Conservation (phyloP, 1,284 basidiomycete genomes). For the Sporisorium iseilematis-ciliati region DNA sequence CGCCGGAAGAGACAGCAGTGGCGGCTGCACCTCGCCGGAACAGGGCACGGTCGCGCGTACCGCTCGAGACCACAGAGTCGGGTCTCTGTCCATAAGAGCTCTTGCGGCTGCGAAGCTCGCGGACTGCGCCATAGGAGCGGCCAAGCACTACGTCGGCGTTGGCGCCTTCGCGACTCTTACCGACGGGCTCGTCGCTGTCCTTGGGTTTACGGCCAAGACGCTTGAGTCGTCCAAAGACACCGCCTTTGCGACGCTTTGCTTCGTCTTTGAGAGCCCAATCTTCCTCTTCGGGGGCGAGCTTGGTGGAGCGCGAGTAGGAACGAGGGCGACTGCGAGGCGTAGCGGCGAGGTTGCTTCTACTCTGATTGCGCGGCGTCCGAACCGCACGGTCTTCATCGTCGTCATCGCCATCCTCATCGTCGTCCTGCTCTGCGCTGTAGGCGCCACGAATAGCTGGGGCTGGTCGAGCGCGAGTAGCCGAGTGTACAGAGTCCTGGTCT, state of each 20-base stretch:
- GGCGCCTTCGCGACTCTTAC: slow-evolving; percentile 24
- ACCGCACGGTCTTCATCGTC: slow-evolving; percentile 13
- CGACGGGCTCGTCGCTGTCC: background rate
- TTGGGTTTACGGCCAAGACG: slow-evolving; percentile 40
- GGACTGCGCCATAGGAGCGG: slow-evolving; percentile 46
- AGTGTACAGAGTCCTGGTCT: slow-evolving; percentile 15
- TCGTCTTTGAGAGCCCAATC: slow-evolving; percentile 40
- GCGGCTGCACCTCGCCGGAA: slow-evolving; percentile 34
- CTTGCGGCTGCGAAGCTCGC: slow-evolving; percentile 49
- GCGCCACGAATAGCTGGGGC: slow-evolving; percentile 30
- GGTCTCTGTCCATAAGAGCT: slow-evolving; percentile 27
- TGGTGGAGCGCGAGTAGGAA: slow-evolving; percentile 42
- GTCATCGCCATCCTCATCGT: slow-evolving; percentile 37
- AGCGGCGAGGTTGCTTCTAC: slow-evolving; percentile 38
- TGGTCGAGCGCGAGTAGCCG: slow-evolving; percentile 16
- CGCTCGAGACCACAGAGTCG: slow-evolving; percentile 14
- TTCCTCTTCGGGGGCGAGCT: slow-evolving; percentile 52
- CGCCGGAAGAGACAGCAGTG: slow-evolving; percentile 31
- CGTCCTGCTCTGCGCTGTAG: slow-evolving; percentile 22
- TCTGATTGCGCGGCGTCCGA: slow-evolving; percentile 37
- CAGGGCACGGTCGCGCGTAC: slow-evolving; percentile 14
- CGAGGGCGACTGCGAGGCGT: slow-evolving; percentile 29
- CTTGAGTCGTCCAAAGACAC: slow-evolving; percentile 46
- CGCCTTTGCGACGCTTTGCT: slow-evolving; percentile 46
- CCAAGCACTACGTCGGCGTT: slow-evolving; percentile 48